Evolutionary conservation across 106 monocot genomes (phyloP).

Genomic region (Alisma plantagoaquatica): DNA sequence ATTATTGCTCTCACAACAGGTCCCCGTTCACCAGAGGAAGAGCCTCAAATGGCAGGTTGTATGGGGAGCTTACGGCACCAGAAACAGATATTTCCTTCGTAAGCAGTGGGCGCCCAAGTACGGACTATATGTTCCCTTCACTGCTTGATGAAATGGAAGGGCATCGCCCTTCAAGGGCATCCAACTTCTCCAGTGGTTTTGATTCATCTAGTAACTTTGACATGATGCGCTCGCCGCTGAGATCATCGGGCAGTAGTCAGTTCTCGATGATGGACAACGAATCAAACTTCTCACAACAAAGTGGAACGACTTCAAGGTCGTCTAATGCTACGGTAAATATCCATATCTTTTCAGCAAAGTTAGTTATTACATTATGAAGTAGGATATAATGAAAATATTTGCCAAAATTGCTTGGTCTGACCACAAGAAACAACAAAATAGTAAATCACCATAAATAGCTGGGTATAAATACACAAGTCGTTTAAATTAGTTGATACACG

Average conservation of each 20-base stretch:
- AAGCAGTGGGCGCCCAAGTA: slow-evolving; percentile 41
- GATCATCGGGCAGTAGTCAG: slow-evolving; percentile 5
- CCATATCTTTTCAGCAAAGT: not conserved
- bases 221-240: not conserved
- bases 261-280: no score
- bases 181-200: slow-evolving; percentile 5
- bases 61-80: slow-evolving; percentile 7
- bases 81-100: slow-evolving; percentile 54
- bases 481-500: no score
- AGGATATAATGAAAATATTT: no score
- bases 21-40: not conserved
- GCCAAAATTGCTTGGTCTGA: no score
- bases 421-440: no score
- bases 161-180: slow-evolving; percentile 18
- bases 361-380: no score
- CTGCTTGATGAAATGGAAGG: slow-evolving; percentile 5
- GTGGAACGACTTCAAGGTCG: no score
- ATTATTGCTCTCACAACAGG: slow-evolving; percentile 2
- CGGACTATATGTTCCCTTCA: slow-evolving; percentile 18
- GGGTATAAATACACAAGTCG: no score
- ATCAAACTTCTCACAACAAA: not conserved
- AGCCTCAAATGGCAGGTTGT: no score
- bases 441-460: no score
- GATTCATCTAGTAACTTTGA: slow-evolving; percentile 26
- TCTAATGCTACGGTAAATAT: no score